Evolutionary conservation across 1,284 basidiomycete genomes (phyloP).

Genomic region (Ustilago sp.): DNA sequence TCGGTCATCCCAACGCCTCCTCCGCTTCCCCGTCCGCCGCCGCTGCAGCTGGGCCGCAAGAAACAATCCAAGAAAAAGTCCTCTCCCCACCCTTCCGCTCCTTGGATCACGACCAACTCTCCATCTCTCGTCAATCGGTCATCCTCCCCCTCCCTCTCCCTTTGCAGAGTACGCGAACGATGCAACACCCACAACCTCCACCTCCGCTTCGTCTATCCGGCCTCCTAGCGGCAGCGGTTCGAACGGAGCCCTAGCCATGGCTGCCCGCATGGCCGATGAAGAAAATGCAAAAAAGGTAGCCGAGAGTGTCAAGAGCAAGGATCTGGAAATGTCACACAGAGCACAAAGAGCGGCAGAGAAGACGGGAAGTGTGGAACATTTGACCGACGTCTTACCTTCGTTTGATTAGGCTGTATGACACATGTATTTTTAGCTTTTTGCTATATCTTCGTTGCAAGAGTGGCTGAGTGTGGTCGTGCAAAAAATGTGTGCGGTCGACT

Average conservation of each 20-base stretch:
- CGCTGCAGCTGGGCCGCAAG: neutral
- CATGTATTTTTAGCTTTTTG: neutral
- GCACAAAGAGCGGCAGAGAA: conserved; percentile 48
- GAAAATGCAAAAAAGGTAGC: conserved; percentile 21
- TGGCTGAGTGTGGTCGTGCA: neutral
- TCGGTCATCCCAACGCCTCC: neutral
- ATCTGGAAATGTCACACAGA: conserved; percentile 26
- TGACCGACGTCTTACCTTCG: conserved; percentile 34
- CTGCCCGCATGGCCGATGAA: conserved; percentile 25
- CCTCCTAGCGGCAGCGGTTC: conserved; percentile 11
- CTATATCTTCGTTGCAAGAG: neutral
- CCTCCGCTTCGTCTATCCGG: conserved; percentile 10
- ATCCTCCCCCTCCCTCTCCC: conserved; percentile 8
- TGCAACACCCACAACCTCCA: conserved; percentile 11
- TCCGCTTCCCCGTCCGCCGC: neutral
- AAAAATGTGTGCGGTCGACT: neutral
- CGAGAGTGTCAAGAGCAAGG: conserved; percentile 16
- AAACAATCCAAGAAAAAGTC: conserved; percentile 42
- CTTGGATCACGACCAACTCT: conserved; percentile 53
- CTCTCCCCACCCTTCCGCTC: conserved; percentile 51
- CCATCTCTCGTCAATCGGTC: conserved; percentile 37
- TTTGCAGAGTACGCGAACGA: conserved; percentile 5
- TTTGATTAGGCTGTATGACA: conserved; percentile 28
- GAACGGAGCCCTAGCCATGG: conserved; percentile 21
- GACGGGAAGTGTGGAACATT: conserved; percentile 35